Evolutionary conservation across 129 eudicot species (phyloP).

Genomic region (Arctium minus): DNA sequence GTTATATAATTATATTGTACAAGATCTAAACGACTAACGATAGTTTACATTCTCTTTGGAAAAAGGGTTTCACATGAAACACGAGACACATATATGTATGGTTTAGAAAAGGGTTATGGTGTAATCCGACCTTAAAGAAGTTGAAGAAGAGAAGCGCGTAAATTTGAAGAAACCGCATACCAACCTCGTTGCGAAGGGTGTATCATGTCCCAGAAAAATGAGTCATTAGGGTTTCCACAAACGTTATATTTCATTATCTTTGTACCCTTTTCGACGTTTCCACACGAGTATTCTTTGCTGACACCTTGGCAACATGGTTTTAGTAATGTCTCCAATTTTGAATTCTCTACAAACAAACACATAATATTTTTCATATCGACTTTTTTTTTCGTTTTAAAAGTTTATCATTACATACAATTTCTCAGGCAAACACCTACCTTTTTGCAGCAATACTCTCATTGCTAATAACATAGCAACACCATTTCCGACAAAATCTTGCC

Average conservation of each 20-base stretch:
- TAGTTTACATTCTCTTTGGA: neutral
- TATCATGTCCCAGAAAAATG: conserved; percentile 65
- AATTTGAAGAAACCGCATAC: conserved; percentile 39
- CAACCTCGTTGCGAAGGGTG: conserved; percentile 73
- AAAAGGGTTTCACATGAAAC: neutral
- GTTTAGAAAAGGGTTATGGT: neutral
- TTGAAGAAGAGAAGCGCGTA: conserved; percentile 31
- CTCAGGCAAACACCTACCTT: neutral
- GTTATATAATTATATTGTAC: neutral
- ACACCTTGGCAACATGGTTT: conserved; percentile 55
- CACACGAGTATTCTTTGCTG: conserved; percentile 42
- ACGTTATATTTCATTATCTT: conserved; percentile 33
- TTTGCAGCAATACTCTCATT: neutral
- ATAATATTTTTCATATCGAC: neutral
- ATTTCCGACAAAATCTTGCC: too few relatives aligned
- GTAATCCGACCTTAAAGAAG: conserved; percentile 16
- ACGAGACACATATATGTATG: neutral
- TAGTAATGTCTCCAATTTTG: conserved; percentile 14
- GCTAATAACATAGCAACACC: too few relatives aligned
- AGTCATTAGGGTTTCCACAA: conserved; percentile 32
- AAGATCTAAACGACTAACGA: neutral
- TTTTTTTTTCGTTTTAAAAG: neutral
- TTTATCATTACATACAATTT: neutral
- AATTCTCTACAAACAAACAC: conserved; percentile 19
- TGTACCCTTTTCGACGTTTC: conserved; percentile 26